Evolutionary conservation across 106 monocot species (phyloP).

Genomic region (Apostasia shenzhenica): DNA sequence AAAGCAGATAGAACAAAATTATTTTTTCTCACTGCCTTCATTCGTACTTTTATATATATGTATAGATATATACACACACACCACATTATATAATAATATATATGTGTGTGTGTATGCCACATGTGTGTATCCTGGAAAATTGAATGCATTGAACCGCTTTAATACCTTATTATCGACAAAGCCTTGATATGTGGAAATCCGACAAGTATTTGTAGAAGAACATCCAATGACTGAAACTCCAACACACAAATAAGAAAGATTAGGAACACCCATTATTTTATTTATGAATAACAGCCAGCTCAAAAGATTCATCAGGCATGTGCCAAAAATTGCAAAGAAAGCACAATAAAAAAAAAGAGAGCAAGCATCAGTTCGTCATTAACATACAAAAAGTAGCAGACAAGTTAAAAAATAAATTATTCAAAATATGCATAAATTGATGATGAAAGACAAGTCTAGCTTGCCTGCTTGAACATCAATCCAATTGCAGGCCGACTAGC

Average conservation of each 20-base stretch:
- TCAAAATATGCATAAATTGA: not conserved
- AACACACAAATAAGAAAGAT: conserved; percentile 11
- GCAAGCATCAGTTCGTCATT: no score
- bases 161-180: conserved; percentile 73
- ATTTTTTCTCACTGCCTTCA: no score
- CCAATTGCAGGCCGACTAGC: conserved; percentile 76
- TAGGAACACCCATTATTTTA: not conserved
- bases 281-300: not conserved
- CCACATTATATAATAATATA: no score
- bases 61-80: no score
- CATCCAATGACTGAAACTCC: conserved; percentile 61
- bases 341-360: not conserved
- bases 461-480: conserved; percentile 86
- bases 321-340: not conserved
- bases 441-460: not conserved
- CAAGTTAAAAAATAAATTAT: not conserved
- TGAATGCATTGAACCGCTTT: not conserved
- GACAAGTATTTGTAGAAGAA: conserved; percentile 61
- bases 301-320: not conserved
- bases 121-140: no score
- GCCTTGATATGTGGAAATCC: conserved; percentile 66
- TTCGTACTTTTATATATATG: no score
- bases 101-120: no score
- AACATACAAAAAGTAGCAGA: not conserved
- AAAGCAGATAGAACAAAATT: no score